A percentile compares a stretch with the other conserved stretches of the same genome.
These are phyloP conservation scores for Jatropha multifida DNA, from an alignment of 441 rosid species.

Conservation along the genomic window DNA sequence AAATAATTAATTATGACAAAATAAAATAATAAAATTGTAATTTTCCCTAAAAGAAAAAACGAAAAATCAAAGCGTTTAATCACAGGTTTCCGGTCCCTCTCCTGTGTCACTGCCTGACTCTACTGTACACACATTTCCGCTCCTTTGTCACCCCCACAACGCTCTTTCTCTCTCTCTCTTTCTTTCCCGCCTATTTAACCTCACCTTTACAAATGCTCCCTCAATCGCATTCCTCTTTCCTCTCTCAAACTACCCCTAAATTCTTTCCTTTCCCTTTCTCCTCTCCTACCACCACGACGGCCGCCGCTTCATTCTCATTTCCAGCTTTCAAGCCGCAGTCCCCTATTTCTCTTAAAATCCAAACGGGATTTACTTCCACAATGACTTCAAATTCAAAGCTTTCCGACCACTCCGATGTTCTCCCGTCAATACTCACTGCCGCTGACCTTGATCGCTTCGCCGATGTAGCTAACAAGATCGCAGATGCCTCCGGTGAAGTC, in stretches of 20 bases:
- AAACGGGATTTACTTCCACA: slow-evolving; percentile 5
- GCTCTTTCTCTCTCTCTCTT: neutral
- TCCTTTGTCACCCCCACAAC: neutral
- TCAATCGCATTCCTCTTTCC: slow-evolving; percentile 37
- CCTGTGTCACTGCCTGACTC: too few relatives aligned
- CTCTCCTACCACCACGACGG: neutral
- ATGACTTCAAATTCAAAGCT: slow-evolving; percentile 43
- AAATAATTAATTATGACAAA: too few relatives aligned
- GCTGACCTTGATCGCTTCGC: slow-evolving; percentile 52
- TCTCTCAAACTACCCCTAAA: slow-evolving; percentile 26
- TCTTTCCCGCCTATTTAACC: slow-evolving; percentile 32
- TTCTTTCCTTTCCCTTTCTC: slow-evolving; percentile 13
- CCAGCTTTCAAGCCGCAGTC: neutral
- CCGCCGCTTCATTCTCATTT: neutral
- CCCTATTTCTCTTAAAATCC: slow-evolving; percentile 9
- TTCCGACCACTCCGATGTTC: slow-evolving; percentile 14
- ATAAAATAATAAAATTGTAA: too few relatives aligned
- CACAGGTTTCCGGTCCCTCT: too few relatives aligned
- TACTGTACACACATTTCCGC: neutral
- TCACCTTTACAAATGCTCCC: slow-evolving; percentile 36
- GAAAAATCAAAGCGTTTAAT: too few relatives aligned
- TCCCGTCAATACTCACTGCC: slow-evolving; percentile 16
- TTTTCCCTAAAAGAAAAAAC: too few relatives aligned
- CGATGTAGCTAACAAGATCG: slow-evolving; percentile 57
- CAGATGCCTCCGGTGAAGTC: slow-evolving; percentile 87